These are phyloP conservation scores for Lumnitzera racemosa DNA, from an alignment of 345 rosid genomes.

Conservation along the genomic window DNA sequence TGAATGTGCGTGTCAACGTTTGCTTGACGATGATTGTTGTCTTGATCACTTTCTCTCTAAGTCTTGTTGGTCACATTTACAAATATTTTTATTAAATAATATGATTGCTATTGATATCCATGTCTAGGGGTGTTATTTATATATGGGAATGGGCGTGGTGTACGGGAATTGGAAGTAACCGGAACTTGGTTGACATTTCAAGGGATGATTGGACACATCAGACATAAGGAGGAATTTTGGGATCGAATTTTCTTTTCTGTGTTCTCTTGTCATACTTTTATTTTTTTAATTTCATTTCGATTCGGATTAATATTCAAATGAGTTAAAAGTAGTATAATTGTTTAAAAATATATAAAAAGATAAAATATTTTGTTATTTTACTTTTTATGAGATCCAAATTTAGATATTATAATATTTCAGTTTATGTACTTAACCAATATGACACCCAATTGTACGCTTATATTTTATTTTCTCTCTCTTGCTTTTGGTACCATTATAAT, in stretches of 20 bases:
- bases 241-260: conserved; percentile 6
- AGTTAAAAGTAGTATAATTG: too few species aligned
- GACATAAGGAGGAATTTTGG: not conserved
- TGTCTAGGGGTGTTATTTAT: conserved; percentile 2
- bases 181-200: conserved; percentile 50
- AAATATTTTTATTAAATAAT: not conserved
- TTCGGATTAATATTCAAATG: too few species aligned
- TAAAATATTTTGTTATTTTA: too few species aligned
- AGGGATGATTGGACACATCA: conserved; percentile 29
- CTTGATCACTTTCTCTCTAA: not conserved
- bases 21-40: not conserved
- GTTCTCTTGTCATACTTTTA: not conserved
- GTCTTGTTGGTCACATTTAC: not conserved
- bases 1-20: too few species aligned
- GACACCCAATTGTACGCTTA: too few species aligned
- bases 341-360: too few species aligned
- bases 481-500: too few species aligned
- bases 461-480: too few species aligned
- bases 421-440: too few species aligned
- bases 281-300: not conserved
- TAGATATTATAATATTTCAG: too few species aligned
- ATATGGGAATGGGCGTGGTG: conserved; percentile 17
- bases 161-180: conserved; percentile 26
- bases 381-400: too few species aligned
- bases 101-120: not conserved